These are phyloP conservation scores for Ophiosphaerella korrae DNA, from an alignment of 2,329 filamentous ascomycete genomes.

Conservation along the genomic window DNA sequence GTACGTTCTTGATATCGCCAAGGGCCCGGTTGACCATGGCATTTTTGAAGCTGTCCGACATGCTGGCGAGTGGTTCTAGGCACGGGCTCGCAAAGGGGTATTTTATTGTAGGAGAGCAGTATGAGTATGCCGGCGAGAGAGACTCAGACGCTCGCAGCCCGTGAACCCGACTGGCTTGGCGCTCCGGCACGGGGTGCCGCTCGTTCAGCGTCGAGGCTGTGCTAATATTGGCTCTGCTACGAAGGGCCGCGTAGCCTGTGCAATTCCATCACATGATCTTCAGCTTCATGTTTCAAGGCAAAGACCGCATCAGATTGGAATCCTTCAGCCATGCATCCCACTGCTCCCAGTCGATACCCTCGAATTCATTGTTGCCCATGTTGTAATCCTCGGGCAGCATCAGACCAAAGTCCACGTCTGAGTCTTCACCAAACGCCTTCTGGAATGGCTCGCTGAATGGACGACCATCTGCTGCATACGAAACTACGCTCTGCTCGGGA, in stretches of 20 bases:
- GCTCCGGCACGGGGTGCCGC: constrained; percentile 14
- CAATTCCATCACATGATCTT: not conserved
- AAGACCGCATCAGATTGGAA: not conserved
- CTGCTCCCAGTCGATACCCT: constrained; percentile 1
- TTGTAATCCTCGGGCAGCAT: not conserved
- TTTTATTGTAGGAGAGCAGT: not conserved
- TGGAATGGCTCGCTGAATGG: not conserved
- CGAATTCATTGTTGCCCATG: not conserved
- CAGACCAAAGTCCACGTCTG: not conserved
- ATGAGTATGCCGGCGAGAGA: not conserved
- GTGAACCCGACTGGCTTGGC: constrained; percentile 1
- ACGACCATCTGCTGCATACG: too few relatives aligned
- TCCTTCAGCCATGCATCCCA: constrained; percentile 5
- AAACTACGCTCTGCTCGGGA: too few relatives aligned
- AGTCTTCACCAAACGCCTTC: not conserved
- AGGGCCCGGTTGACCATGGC: constrained; percentile 82
- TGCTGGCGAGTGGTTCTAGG: constrained; percentile 4
- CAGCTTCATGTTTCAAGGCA: too few relatives aligned
- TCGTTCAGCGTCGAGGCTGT: constrained; percentile 19
- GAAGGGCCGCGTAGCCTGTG: too few relatives aligned
- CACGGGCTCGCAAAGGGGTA: not conserved
- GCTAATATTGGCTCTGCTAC: constrained; percentile 8
- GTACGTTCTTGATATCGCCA: constrained; percentile 82
- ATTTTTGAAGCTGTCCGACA: constrained; percentile 54
- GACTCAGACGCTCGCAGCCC: too few relatives aligned